Evolutionary conservation across 1,284 basidiomycete genomes (phyloP).

Genomic region (Sanguinoderma infundibulare): DNA sequence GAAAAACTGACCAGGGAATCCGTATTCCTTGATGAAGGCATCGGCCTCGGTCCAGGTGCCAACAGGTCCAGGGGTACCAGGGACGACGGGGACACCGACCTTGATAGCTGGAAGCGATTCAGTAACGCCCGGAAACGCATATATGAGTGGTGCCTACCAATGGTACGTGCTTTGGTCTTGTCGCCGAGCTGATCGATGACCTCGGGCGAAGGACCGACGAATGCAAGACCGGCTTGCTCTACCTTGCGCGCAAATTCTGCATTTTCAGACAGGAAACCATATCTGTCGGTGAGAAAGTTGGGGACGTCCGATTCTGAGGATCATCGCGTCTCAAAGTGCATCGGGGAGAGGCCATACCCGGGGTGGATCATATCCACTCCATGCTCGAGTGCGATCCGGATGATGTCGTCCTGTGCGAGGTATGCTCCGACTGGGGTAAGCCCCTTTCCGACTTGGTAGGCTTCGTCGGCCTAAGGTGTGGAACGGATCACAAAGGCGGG

Average conservation of each 20-base stretch:
- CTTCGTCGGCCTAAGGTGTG: constrained; percentile 89
- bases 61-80: constrained; percentile 96
- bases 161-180: constrained; percentile 95
- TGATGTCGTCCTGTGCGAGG: constrained; percentile 97
- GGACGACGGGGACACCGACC: constrained; percentile 93
- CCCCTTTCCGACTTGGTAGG: constrained; percentile 97
- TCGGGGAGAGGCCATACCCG: constrained; percentile 58
- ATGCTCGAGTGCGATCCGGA: constrained; percentile 93
- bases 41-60: constrained; percentile 83
- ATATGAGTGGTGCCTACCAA: constrained; percentile 53
- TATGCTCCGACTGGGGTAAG: constrained; percentile 96
- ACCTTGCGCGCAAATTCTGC: constrained; percentile 95
- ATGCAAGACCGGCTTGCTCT: constrained; percentile 96
- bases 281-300: constrained; percentile 52
- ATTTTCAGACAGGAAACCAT: constrained; percentile 98
- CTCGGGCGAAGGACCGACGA: constrained; percentile 95
- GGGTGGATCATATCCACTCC: constrained; percentile 99
- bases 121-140: not conserved
- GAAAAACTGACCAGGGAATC: constrained; percentile 81
- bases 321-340: constrained; percentile 16
- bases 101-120: constrained; percentile 65
- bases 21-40: constrained; percentile 92
- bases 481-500: constrained; percentile 6
- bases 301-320: constrained; percentile 23
- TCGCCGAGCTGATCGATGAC: constrained; percentile 98